These are phyloP conservation scores for Mrakia hoshinonis DNA, from an alignment of 768 basidiomycete species.

Conservation along the genomic window DNA sequence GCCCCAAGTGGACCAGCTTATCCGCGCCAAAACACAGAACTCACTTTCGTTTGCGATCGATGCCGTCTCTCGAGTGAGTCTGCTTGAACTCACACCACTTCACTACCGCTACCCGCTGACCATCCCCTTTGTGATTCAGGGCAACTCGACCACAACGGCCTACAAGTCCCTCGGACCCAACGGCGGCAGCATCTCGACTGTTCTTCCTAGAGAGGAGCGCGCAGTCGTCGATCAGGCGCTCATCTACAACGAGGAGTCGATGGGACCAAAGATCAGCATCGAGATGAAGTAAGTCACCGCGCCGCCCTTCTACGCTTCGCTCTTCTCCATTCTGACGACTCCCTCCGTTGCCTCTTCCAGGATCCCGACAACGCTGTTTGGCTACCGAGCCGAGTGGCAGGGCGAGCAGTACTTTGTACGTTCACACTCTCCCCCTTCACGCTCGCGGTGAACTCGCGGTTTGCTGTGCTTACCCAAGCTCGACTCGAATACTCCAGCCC, in stretches of 20 bases:
- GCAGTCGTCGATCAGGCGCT: background rate
- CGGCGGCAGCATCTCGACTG: background rate
- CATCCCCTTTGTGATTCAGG: background rate
- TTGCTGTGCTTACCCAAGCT: background rate
- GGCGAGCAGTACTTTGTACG: background rate
- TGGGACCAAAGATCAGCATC: background rate
- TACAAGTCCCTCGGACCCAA: background rate
- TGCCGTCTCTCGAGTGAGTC: background rate
- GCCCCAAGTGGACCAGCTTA: background rate
- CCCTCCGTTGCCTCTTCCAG: background rate
- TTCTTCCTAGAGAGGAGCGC: background rate
- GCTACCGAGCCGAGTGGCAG: background rate
- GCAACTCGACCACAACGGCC: slow-evolving; percentile 3
- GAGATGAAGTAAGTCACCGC: background rate
- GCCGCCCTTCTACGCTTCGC: background rate
- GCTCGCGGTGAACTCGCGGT: background rate
- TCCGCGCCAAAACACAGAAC: background rate
- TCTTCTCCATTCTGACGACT: background rate
- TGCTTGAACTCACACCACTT: background rate
- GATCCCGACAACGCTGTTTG: background rate
- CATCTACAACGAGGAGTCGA: background rate
- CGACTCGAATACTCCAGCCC: background rate
- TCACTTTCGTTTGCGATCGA: background rate
- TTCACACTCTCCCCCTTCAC: background rate
- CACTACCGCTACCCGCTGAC: no score